Conservation (phyloP, 345 rosid species). For the Sonneratia caseolaris region DNA sequence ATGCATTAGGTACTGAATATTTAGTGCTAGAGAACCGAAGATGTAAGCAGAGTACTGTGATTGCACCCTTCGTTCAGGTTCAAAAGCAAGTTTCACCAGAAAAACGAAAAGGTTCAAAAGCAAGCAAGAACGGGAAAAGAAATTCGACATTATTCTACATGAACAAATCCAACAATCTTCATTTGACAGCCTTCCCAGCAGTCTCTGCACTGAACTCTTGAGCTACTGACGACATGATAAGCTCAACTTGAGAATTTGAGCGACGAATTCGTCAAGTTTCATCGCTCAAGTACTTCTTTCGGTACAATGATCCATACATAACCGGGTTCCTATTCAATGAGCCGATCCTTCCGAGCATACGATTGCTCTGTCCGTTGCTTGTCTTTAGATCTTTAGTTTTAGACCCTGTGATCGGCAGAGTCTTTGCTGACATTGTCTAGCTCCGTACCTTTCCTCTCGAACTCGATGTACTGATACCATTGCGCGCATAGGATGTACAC, state of each 20-base stretch:
- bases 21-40: no score
- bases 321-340: background rate
- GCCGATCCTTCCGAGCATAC: background rate
- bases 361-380: background rate
- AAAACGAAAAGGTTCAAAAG: no score
- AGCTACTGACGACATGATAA: background rate
- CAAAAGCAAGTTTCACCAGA: no score
- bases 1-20: no score
- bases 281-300: background rate
- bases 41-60: no score
- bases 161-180: no score
- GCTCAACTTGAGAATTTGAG: background rate
- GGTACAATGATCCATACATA: background rate
- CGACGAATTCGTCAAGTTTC: background rate
- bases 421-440: background rate
- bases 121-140: no score
- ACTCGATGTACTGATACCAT: slow-evolving; percentile 56
- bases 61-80: no score
- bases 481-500: slow-evolving; percentile 64
- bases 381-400: background rate
- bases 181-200: no score
- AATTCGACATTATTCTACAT: no score
- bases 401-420: background rate
- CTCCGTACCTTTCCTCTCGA: slow-evolving; percentile 26
- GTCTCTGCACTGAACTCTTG: no score